These are phyloP conservation scores for Wickerhamiella infanticola DNA, from an alignment of 1,139 yeast species.

Conservation along the genomic window DNA sequence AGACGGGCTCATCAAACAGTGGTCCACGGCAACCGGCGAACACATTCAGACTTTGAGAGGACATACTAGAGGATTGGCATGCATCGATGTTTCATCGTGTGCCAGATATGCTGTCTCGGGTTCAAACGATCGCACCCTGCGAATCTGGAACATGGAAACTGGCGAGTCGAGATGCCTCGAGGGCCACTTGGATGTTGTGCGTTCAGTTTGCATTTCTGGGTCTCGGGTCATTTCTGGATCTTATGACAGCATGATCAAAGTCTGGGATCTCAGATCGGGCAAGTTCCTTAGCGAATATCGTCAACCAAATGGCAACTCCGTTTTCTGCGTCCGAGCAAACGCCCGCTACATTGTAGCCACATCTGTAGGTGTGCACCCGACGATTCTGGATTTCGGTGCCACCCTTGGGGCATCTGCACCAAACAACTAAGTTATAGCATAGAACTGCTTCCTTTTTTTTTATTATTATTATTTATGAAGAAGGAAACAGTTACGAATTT, in stretches of 20 bases:
- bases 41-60: slow-evolving; percentile 19
- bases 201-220: slow-evolving; percentile 19
- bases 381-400: slow-evolving; percentile 20
- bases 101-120: slow-evolving; percentile 20
- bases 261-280: slow-evolving; percentile 24
- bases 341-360: slow-evolving; percentile 21
- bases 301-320: slow-evolving; percentile 25
- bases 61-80: slow-evolving; percentile 26
- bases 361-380: slow-evolving; percentile 22
- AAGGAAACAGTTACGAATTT: background rate
- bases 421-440: background rate
- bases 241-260: slow-evolving; percentile 25
- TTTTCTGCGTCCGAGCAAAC: slow-evolving; percentile 23
- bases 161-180: slow-evolving; percentile 18
- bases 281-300: slow-evolving; percentile 17
- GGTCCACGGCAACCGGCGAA: slow-evolving; percentile 19
- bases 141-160: slow-evolving; percentile 22
- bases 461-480: too few species aligned
- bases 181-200: slow-evolving; percentile 23
- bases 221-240: slow-evolving; percentile 23
- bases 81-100: slow-evolving; percentile 20
- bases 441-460: too few species aligned
- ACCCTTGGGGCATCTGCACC: slow-evolving; percentile 4
- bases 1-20: slow-evolving; percentile 21
- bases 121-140: slow-evolving; percentile 24